Evolutionary conservation across 179 eudicot genomes (phyloP), one percentile per base, ranked within the genome.

Genomic region (Silene coronaria): DNA sequence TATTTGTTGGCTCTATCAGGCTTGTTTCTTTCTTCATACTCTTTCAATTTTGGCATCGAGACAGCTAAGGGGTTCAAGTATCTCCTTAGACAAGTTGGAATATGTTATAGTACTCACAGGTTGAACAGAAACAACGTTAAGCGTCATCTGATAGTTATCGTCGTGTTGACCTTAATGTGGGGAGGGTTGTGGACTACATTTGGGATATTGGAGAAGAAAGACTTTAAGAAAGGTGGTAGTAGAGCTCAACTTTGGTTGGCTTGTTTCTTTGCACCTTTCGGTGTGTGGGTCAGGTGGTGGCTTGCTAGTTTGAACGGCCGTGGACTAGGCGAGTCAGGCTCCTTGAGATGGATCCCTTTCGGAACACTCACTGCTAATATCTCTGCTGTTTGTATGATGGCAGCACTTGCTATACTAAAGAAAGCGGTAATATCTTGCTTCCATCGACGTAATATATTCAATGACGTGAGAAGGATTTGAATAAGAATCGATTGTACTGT

Each of bases 261-360:
- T 65, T 91, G 97, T 83, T 36, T 93, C 19, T 89, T 90, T 7
- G 89, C 86, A 61, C 97, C 97, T 14, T 71, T 88, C 26, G 97
- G 98, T 42, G 98, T 91, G 24, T 90, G 97, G 96, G 77, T 84
- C 24, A 86, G 98, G 78, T 93, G 96, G 96, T 86, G 79, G 82
- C 89, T 93, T 70, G 91, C 96, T 48, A 82, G 96, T 62, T 45
- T 91, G 6, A 93, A 93, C 71, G 98, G 97, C 11, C 86, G 87
- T 42, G 97, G 97, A 10, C 30, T 93, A 38, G 97, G 96, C 60
- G 81, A 80, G 75, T 64, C 78, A 7, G 87, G 86, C 67, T 51
- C 30, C 53, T 75, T 81, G 62, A 88, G 86, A 82, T 91, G 97
- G 98, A 57, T 93, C 70, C 98, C 98, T 1, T 89, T 93, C 48